phyloP scores from a whole-genome alignment of 169 alveolate species.

The Condylostoma magnum region DNA sequence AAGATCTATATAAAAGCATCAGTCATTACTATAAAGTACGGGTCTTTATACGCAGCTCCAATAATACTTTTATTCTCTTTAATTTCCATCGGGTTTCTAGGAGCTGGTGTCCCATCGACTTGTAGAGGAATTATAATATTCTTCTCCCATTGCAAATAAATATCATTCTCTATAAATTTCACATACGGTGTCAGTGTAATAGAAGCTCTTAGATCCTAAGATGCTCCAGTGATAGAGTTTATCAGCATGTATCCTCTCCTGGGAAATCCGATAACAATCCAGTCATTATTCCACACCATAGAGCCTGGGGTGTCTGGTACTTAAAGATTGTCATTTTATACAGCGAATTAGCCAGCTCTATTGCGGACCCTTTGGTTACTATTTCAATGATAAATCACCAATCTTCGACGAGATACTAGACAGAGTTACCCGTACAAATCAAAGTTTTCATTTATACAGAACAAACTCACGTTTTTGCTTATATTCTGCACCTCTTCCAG shows the following conservation, averaged over 20 bases:
- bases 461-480: conserved; percentile 6
- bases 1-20: conserved; percentile 10
- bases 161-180: conserved; percentile 12
- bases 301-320: conserved; percentile 3
- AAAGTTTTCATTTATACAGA: conserved; percentile 16
- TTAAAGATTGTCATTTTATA: background rate
- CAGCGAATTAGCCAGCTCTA: background rate
- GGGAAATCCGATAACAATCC: conserved; percentile 9
- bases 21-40: background rate
- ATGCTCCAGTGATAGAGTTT: background rate
- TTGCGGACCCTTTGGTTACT: background rate
- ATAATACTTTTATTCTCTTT: background rate
- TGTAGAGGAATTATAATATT: conserved; percentile 2
- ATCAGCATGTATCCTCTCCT: conserved; percentile 19
- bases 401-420: conserved; percentile 6
- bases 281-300: conserved; percentile 6
- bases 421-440: conserved; percentile 4
- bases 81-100: conserved; percentile 9
- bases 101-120: conserved; percentile 4
- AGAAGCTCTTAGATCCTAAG: background rate
- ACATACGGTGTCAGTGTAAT: conserved; percentile 11
- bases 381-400: conserved; percentile 4
- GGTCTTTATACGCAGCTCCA: conserved; percentile 16
- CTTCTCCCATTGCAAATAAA: conserved; percentile 28
- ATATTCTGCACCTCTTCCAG: conserved; percentile 30